Evolutionary conservation across 2,329 filamentous ascomycete species (phyloP).

Genomic region (Cladosporium sp.): DNA sequence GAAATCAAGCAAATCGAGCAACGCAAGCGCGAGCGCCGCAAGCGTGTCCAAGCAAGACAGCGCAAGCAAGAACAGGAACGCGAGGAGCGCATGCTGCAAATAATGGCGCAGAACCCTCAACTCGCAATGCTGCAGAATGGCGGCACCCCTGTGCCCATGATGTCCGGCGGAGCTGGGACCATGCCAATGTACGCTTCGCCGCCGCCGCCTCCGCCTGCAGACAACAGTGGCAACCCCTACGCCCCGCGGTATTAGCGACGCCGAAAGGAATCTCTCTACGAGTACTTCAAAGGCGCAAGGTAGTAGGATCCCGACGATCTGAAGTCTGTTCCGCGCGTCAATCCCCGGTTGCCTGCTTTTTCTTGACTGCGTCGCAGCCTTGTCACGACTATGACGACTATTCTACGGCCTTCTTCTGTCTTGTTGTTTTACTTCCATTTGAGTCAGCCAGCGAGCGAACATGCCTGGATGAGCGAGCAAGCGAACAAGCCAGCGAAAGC

Average conservation of each 20-base stretch:
- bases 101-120: constrained; percentile 36
- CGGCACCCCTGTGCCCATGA: constrained; percentile 23
- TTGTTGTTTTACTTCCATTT: not conserved
- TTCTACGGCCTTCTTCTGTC: constrained; percentile 1
- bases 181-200: constrained; percentile 10
- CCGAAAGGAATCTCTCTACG: not conserved
- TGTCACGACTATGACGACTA: not conserved
- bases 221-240: constrained; percentile 40
- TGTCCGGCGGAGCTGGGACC: constrained; percentile 15
- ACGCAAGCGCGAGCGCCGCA: constrained; percentile 43
- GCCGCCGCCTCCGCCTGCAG: constrained; percentile 26
- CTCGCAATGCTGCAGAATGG: constrained; percentile 31
- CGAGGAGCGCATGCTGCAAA: constrained; percentile 41
- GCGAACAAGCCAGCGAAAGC: not conserved
- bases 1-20: constrained; percentile 56
- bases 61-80: constrained; percentile 48
- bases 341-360: not conserved
- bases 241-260: constrained; percentile 24
- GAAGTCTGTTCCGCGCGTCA: not conserved
- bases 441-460: not conserved
- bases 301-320: not conserved
- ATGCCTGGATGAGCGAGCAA: not conserved
- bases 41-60: constrained; percentile 45
- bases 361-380: not conserved
- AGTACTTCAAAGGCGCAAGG: not conserved